phyloP scores from a whole-genome alignment of 2,329 filamentous ascomycete genomes.

The Geosmithia morbida region DNA sequence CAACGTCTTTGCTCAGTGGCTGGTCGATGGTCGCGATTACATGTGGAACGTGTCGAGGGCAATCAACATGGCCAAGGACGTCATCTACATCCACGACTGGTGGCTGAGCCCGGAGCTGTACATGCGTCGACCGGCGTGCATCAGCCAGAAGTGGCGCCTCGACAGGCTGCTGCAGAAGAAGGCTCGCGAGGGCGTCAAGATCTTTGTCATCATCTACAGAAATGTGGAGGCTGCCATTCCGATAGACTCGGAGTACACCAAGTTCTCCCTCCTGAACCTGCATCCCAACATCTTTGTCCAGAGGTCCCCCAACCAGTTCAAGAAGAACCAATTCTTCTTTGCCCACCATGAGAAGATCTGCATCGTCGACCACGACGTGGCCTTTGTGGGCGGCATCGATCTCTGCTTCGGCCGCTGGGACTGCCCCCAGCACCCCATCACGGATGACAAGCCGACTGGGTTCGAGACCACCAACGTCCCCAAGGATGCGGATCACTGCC shows the following conservation, averaged over 20 bases:
- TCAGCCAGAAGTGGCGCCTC: conserved; percentile 95
- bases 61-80: conserved; percentile 92
- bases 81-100: conserved; percentile 99
- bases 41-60: conserved; percentile 99
- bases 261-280: conserved; percentile 86
- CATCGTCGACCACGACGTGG: conserved; percentile 88
- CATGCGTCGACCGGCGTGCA: conserved; percentile 81
- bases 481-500: conserved; percentile 85
- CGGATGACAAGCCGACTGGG: conserved; percentile 88
- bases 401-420: conserved; percentile 97
- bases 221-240: conserved; percentile 96
- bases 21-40: conserved; percentile 92
- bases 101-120: conserved; percentile 96
- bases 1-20: conserved; percentile 84
- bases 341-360: conserved; percentile 98
- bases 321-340: conserved; percentile 99
- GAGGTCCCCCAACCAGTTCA: conserved; percentile 90
- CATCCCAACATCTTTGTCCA: conserved; percentile 96
- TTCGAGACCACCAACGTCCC: conserved; percentile 66
- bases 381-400: conserved; percentile 91
- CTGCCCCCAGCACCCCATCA: conserved; percentile 79
- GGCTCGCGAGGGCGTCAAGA: conserved; percentile 87
- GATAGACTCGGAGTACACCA: conserved; percentile 97
- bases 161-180: conserved; percentile 89
- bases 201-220: conserved; percentile 94